Percentiles rank a stretch among this genome's conserved stretches.
These are phyloP conservation scores for Lyophyllum decastes DNA, from an alignment of 768 basidiomycete species.

Conservation along the genomic window DNA sequence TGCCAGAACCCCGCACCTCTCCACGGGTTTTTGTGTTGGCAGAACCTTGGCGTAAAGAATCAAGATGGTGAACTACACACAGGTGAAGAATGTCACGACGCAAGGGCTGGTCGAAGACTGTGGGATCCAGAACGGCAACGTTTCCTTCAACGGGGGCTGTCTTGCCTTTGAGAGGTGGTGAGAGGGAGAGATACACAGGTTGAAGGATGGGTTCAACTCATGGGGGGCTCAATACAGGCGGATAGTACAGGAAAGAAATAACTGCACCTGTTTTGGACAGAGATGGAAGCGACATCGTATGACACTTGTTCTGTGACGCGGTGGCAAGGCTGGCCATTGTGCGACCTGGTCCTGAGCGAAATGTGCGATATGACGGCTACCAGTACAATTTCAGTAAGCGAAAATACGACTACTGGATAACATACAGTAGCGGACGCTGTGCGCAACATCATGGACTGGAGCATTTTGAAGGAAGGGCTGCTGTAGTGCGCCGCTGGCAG, in stretches of 20 bases:
- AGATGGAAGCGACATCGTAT: neutral
- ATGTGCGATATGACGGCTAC: neutral
- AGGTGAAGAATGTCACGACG: conserved; percentile 92
- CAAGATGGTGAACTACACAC: conserved; percentile 86
- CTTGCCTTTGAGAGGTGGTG: conserved; percentile 52
- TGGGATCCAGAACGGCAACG: conserved; percentile 64
- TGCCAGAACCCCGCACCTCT: conserved; percentile 87
- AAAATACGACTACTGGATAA: neutral
- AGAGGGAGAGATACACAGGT: conserved; percentile 65
- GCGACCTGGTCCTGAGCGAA: neutral
- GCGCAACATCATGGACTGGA: conserved; percentile 3
- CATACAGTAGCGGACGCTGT: conserved; percentile 5
- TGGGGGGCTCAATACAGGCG: neutral
- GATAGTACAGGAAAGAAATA: neutral
- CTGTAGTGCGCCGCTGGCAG: neutral
- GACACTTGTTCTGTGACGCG: neutral
- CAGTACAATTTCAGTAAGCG: neutral
- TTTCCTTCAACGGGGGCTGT: conserved; percentile 42
- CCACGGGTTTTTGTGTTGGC: conserved; percentile 90
- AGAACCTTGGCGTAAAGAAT: conserved; percentile 88
- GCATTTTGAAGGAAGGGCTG: conserved; percentile 1
- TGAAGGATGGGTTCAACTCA: conserved; percentile 38
- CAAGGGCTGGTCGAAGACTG: conserved; percentile 88
- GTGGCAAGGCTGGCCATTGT: conserved; percentile 11
- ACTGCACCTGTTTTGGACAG: conserved; percentile 12